These are phyloP conservation scores for Solanum bulbocastanum DNA, from an alignment of 257 asterid species.

Conservation along the genomic window DNA sequence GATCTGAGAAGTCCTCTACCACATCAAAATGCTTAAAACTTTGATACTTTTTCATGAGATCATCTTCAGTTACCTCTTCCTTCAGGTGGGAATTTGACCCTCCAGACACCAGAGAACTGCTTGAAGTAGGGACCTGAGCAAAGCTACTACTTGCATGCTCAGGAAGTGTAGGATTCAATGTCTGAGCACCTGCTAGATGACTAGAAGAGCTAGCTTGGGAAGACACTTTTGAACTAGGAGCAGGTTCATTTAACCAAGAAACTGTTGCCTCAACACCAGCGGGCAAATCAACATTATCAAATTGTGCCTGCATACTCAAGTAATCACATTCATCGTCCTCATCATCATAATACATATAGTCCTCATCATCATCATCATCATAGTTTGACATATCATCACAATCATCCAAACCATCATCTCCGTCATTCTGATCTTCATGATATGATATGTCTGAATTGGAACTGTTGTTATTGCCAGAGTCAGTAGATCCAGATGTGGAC, in stretches of 20 bases:
- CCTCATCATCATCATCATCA: conserved; percentile 21
- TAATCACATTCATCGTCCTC: conserved; percentile 18
- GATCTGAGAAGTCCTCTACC: conserved; percentile 42
- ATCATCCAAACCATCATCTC: conserved; percentile 11
- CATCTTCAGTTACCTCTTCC: conserved; percentile 20
- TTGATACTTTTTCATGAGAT: conserved; percentile 14
- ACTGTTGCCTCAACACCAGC: conserved; percentile 59
- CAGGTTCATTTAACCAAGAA: conserved; percentile 28
- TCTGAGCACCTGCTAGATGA: background rate
- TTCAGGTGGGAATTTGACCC: conserved; percentile 22
- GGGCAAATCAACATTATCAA: conserved; percentile 55
- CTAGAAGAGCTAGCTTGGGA: background rate
- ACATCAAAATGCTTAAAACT: conserved; percentile 35
- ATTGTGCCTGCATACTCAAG: conserved; percentile 39
- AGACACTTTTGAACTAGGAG: conserved; percentile 10
- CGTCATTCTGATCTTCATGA: conserved; percentile 28
- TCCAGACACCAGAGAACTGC: conserved; percentile 13
- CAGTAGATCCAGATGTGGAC: conserved; percentile 20
- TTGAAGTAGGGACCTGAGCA: conserved; percentile 15
- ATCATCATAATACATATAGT: conserved; percentile 6
- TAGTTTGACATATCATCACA: conserved; percentile 7
- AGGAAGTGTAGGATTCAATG: conserved; percentile 1
- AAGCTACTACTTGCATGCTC: background rate
- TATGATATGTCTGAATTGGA: conserved; percentile 23
- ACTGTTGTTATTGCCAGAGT: conserved; percentile 14